A percentile compares a stretch with the other conserved stretches of the same genome.
Evolutionary conservation across 2,329 filamentous ascomycete genomes (phyloP).

Genomic region (Alternaria tenuissima): DNA sequence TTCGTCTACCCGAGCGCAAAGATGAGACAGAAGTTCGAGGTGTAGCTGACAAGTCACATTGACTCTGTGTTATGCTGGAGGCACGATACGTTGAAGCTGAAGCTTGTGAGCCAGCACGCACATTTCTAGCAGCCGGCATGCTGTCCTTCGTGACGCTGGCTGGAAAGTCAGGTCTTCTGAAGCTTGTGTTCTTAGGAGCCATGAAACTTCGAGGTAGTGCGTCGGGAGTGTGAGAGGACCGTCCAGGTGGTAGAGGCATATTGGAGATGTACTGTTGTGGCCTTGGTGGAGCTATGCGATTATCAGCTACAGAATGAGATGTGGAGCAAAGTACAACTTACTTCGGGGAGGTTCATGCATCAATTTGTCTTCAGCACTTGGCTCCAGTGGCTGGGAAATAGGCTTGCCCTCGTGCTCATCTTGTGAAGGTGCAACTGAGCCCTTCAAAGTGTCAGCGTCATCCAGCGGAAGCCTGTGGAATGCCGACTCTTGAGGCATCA

Average conservation of each 20-base stretch:
- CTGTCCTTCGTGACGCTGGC: constrained; percentile 5
- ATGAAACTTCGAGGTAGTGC: neutral
- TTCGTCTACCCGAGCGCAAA: neutral
- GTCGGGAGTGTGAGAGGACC: neutral
- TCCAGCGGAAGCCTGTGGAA: too few species aligned
- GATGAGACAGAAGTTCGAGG: constrained; percentile 5
- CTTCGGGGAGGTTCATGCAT: neutral
- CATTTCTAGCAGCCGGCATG: neutral
- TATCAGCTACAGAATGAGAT: neutral
- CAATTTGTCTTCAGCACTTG: neutral
- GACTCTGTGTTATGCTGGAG: neutral
- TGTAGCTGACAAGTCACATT: constrained; percentile 4
- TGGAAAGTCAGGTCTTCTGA: constrained; percentile 21
- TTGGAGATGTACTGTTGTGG: neutral
- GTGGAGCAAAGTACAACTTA: neutral
- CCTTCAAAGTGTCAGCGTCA: too few species aligned
- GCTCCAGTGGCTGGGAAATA: neutral
- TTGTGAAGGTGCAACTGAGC: too few species aligned
- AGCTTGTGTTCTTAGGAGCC: neutral
- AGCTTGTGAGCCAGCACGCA: constrained; percentile 8
- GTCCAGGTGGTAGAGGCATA: neutral
- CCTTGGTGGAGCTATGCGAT: neutral
- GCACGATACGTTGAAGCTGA: constrained; percentile 8
- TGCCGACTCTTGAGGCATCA: too few species aligned
- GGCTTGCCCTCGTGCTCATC: too few species aligned